Conservation (phyloP, 495 filamentous ascomycete genomes). For the Pseudoneurospora amorphoporcata region DNA sequence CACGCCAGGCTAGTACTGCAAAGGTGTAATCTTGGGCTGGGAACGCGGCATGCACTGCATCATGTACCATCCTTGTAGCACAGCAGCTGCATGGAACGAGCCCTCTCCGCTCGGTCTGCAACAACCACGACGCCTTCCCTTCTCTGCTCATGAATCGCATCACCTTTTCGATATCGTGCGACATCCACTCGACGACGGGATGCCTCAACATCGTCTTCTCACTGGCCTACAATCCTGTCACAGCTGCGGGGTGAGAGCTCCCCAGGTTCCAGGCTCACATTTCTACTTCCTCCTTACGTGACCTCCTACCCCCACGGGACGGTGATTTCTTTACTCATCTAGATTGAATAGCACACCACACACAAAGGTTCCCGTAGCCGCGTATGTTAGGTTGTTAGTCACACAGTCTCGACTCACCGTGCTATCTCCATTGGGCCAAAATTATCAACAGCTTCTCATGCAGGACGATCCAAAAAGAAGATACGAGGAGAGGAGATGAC, state of each 20-base stretch:
- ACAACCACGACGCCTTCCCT: background rate
- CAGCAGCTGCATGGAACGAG: slow-evolving; percentile 3
- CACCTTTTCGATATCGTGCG: background rate
- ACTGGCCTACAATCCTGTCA: background rate
- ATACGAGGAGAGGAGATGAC: background rate
- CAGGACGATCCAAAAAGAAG: background rate
- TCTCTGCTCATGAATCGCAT: background rate
- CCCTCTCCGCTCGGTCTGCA: background rate
- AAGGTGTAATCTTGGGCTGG: background rate
- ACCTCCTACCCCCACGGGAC: background rate
- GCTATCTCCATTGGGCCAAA: background rate
- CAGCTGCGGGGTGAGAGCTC: background rate
- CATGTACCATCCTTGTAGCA: background rate
- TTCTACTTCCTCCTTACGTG: background rate
- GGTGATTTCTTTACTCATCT: background rate
- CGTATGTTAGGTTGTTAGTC: background rate
- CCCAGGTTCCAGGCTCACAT: background rate
- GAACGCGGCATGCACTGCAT: background rate
- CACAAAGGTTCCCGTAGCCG: background rate
- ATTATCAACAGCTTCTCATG: background rate
- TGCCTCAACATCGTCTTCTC: background rate
- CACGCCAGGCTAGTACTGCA: background rate
- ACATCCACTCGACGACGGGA: background rate
- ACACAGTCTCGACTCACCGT: background rate
- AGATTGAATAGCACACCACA: background rate